Evolutionary conservation across 176 grass and related monocot genomes (phyloP).

Genomic region (Paspalum vaginatum): DNA sequence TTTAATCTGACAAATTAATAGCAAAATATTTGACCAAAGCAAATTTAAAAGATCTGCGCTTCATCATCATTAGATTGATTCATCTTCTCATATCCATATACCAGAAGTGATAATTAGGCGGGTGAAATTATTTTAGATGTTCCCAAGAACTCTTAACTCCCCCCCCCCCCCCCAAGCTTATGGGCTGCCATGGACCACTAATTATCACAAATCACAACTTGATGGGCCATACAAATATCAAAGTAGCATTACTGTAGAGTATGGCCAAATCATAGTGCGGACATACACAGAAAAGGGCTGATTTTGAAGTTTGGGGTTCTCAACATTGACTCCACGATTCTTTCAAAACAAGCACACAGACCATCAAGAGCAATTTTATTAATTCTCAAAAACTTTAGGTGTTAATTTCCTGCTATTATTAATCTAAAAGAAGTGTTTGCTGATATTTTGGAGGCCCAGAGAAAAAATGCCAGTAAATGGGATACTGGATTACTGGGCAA

Average conservation of each 20-base stretch:
- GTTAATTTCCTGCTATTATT: background rate
- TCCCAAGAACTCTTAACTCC: background rate
- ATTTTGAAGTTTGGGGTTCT: background rate
- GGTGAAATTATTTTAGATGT: background rate
- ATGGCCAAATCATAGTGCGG: background rate
- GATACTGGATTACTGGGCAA: background rate
- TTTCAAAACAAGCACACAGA: slow-evolving; percentile 20
- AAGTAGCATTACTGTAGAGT: slow-evolving; percentile 14
- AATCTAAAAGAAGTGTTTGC: background rate
- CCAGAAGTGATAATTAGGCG: background rate
- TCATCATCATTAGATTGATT: slow-evolving; percentile 8
- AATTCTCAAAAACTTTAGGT: background rate
- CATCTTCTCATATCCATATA: background rate
- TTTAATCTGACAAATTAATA: too few relatives aligned
- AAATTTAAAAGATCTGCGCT: background rate
- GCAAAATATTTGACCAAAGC: background rate
- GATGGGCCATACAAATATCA: background rate
- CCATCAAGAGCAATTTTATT: background rate
- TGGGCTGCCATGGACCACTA: too few relatives aligned
- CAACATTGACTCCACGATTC: background rate
- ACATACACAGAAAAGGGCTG: background rate
- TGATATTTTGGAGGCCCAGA: background rate
- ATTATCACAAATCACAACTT: background rate
- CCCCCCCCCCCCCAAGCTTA: background rate
- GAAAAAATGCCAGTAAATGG: background rate